phyloP scores from a whole-genome alignment of 306 rosid species.

The Cicer chorassanicum region DNA sequence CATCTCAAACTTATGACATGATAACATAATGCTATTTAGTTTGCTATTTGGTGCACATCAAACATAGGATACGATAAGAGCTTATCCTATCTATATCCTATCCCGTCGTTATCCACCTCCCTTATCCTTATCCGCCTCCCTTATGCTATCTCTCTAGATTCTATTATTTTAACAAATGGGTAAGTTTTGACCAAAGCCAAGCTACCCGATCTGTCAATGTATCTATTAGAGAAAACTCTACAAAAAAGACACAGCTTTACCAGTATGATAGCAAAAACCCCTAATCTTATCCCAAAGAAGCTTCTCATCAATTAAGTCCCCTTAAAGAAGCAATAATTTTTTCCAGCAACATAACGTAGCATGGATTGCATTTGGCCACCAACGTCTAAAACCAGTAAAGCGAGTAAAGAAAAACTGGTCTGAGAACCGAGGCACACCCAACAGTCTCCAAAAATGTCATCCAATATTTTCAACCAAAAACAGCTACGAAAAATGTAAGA shows the following conservation, averaged over 20 bases:
- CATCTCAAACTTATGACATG: no score
- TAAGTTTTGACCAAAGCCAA: background rate
- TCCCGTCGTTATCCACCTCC: no score
- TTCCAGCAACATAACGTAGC: background rate
- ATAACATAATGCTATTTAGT: no score
- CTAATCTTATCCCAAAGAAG: background rate
- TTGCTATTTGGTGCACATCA: no score
- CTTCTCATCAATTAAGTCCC: background rate
- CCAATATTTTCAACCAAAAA: background rate
- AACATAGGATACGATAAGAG: no score
- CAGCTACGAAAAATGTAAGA: conserved; percentile 3
- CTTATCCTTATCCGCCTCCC: no score
- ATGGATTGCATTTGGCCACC: conserved; percentile 2
- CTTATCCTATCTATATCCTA: no score
- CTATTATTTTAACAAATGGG: no score
- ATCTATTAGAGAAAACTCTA: conserved; percentile 9
- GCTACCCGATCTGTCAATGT: background rate
- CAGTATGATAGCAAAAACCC: conserved; percentile 8
- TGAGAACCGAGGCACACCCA: background rate
- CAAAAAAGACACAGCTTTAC: background rate
- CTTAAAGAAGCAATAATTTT: background rate
- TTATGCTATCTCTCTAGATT: no score
- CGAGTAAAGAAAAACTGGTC: background rate
- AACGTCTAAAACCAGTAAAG: background rate
- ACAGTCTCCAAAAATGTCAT: background rate